These are phyloP conservation scores for Cystobasidium slooffiae DNA, from an alignment of 1,284 basidiomycete genomes.

Conservation along the genomic window DNA sequence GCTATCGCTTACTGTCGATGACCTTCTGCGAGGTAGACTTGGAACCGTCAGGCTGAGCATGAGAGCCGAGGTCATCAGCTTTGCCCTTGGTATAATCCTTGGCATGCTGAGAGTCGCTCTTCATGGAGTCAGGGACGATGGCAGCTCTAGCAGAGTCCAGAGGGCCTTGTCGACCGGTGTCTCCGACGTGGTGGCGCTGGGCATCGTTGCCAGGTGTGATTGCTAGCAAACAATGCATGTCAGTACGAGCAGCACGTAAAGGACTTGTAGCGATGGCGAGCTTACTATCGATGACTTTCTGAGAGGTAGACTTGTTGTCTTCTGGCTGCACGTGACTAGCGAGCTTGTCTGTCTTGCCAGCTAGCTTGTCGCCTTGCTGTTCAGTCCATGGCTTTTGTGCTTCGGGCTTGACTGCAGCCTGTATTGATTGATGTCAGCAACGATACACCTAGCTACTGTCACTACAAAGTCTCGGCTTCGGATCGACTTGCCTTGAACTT, in stretches of 20 bases:
- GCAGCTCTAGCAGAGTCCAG: constrained; percentile 11
- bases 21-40: constrained; percentile 41
- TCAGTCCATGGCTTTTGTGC: constrained; percentile 43
- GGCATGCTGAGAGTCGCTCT: constrained; percentile 15
- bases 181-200: constrained; percentile 7
- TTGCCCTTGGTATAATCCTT: constrained; percentile 30
- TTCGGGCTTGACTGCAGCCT: constrained; percentile 37
- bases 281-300: constrained; percentile 42
- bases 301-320: constrained; percentile 32
- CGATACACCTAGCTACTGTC: background rate
- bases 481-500: constrained; percentile 30
- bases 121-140: constrained; percentile 29
- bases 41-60: constrained; percentile 26
- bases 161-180: constrained; percentile 24
- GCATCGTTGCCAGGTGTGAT: constrained; percentile 22
- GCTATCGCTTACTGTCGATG: constrained; percentile 10
- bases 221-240: background rate
- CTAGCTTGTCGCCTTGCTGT: constrained; percentile 21
- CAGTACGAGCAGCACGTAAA: background rate
- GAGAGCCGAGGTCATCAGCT: constrained; percentile 19
- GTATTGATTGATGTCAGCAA: background rate
- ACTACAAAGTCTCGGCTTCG: background rate
- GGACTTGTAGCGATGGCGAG: background rate
- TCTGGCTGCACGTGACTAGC: constrained; percentile 36
- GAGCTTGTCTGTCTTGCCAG: constrained; percentile 25